Evolutionary conservation across 73 alveolate genomes (phyloP).

Genomic region (Vitrella brassicaformis): DNA sequence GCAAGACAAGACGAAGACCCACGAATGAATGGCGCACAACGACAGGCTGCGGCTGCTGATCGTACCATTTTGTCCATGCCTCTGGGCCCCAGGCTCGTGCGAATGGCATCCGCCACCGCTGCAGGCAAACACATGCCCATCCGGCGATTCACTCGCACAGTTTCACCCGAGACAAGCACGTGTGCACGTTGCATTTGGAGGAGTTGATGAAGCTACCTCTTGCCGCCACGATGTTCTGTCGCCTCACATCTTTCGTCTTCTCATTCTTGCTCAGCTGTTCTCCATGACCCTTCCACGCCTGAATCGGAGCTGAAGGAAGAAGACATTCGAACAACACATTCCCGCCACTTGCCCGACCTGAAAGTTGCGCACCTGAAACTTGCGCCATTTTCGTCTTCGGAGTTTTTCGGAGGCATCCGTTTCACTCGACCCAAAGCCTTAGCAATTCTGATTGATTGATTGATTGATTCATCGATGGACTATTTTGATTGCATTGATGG

Average conservation of each 20-base stretch:
- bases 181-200: background rate
- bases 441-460: too few relatives aligned
- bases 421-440: too few relatives aligned
- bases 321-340: too few relatives aligned
- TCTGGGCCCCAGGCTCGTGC: slow-evolving; percentile 98
- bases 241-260: slow-evolving; percentile 26
- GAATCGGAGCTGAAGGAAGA: too few relatives aligned
- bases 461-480: too few relatives aligned
- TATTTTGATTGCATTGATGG: too few relatives aligned
- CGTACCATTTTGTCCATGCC: slow-evolving; percentile 99
- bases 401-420: too few relatives aligned
- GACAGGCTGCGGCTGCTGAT: slow-evolving; percentile 11
- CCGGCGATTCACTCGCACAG: slow-evolving; percentile 4
- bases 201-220: background rate
- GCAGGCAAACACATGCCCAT: background rate
- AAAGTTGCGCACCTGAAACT: too few relatives aligned
- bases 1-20: background rate
- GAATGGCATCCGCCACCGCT: slow-evolving; percentile 89
- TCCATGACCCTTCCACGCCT: too few relatives aligned
- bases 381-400: too few relatives aligned
- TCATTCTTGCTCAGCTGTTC: background rate
- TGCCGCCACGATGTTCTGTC: slow-evolving; percentile 43
- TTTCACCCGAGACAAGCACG: background rate
- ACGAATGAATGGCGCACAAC: background rate
- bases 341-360: too few relatives aligned